Evolutionary conservation across 148 eudicot genomes (phyloP).

Genomic region (Chenopodium formosanum): DNA sequence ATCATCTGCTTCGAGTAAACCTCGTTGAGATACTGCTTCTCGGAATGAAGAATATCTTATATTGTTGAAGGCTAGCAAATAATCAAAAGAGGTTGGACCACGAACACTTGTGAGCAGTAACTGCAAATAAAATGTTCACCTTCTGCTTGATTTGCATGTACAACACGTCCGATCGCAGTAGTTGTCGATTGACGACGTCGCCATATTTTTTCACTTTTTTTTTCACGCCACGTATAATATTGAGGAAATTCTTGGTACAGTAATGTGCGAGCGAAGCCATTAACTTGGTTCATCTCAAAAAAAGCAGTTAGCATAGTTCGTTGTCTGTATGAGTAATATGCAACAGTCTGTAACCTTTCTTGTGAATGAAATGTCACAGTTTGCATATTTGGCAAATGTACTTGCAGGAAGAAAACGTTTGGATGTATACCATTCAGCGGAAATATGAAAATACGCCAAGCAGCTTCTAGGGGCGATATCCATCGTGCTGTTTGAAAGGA

Average conservation of each 20-base stretch:
- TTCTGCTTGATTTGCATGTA: neutral
- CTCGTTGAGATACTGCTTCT: too few relatives aligned
- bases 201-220: neutral
- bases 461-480: slow-evolving; percentile 7
- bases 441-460: neutral
- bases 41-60: too few relatives aligned
- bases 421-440: neutral
- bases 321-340: neutral
- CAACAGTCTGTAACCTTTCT: neutral
- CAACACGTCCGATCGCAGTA: neutral
- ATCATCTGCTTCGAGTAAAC: too few relatives aligned
- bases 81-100: neutral
- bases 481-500: neutral
- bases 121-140: neutral
- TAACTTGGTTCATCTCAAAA: neutral
- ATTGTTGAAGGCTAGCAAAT: too few relatives aligned
- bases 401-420: neutral
- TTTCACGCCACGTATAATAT: neutral
- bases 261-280: neutral
- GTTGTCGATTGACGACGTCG: neutral
- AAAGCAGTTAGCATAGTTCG: neutral
- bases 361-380: neutral
- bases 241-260: neutral
- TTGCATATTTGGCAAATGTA: neutral
- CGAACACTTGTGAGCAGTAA: neutral